These are phyloP conservation scores for Talaromyces sp. DNA, from an alignment of 2,329 filamentous ascomycete genomes.

Conservation along the genomic window DNA sequence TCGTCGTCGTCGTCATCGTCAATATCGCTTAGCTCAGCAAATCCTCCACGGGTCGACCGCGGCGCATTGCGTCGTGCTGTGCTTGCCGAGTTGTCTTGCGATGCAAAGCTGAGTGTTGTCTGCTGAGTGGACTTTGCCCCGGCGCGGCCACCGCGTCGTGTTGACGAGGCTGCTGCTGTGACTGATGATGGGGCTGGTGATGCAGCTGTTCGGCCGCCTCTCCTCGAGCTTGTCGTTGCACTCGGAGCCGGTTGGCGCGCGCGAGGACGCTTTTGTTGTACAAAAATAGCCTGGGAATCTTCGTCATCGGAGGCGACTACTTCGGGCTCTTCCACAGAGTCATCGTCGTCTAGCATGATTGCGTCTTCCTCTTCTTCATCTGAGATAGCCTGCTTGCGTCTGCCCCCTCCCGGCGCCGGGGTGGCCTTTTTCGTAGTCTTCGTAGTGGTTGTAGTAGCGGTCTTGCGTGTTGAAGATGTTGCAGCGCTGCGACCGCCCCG, in stretches of 20 bases:
- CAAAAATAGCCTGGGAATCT: slow-evolving; percentile 36
- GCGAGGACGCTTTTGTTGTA: slow-evolving; percentile 27
- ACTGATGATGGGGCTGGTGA: slow-evolving; percentile 29
- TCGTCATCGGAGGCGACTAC: slow-evolving; percentile 15
- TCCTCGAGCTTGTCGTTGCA: slow-evolving; percentile 17
- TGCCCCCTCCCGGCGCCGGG: slow-evolving; percentile 16
- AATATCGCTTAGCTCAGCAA: slow-evolving; percentile 30
- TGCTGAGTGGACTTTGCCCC: slow-evolving; percentile 27
- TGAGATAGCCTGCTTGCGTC: slow-evolving; percentile 24
- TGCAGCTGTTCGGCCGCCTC: slow-evolving; percentile 21
- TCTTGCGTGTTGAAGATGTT: slow-evolving; percentile 26
- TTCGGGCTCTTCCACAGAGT: slow-evolving; percentile 20
- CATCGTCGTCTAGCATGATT: slow-evolving; percentile 33
- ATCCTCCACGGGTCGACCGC: slow-evolving; percentile 24
- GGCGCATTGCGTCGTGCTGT: slow-evolving; percentile 16
- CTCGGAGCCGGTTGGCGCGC: slow-evolving; percentile 18
- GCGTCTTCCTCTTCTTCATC: slow-evolving; percentile 35
- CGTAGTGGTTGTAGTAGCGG: slow-evolving; percentile 29
- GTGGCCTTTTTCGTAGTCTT: slow-evolving; percentile 27
- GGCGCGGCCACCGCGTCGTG: slow-evolving; percentile 20
- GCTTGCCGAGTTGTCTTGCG: slow-evolving; percentile 27
- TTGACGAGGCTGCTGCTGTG: slow-evolving; percentile 21
- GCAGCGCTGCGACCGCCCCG: slow-evolving; percentile 39
- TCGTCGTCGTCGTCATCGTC: slow-evolving; percentile 39
- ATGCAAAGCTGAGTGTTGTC: slow-evolving; percentile 37